Evolutionary conservation across 768 basidiomycete species (phyloP).

Genomic region (Xerocomus brunneocitrinus): DNA sequence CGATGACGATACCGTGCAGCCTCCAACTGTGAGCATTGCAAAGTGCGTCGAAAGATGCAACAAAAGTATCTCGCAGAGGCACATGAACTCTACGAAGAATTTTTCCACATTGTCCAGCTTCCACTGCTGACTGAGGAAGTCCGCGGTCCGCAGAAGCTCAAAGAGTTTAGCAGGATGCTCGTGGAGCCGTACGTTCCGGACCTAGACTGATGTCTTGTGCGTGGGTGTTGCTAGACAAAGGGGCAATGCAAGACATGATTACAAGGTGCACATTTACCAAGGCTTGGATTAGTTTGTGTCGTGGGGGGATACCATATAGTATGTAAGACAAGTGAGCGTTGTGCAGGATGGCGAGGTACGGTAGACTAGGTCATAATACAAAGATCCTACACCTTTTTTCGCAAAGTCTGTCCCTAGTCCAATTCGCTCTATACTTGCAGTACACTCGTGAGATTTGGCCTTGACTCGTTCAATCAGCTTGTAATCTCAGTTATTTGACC

Average conservation of each 20-base stretch:
- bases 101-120: constrained; percentile 94
- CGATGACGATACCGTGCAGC: constrained; percentile 38
- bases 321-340: not conserved
- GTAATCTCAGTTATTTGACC: no score
- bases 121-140: constrained; percentile 97
- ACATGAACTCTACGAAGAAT: constrained; percentile 95
- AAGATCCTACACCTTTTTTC: not conserved
- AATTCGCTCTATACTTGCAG: no score
- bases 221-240: not conserved
- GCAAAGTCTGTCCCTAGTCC: not conserved
- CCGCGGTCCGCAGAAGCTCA: constrained; percentile 88
- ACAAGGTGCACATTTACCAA: no score
- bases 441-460: no score
- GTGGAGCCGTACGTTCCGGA: constrained; percentile 69
- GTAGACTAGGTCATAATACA: not conserved
- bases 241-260: not conserved
- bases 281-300: not conserved
- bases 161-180: constrained; percentile 90
- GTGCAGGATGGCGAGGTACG: not conserved
- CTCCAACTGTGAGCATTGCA: constrained; percentile 93
- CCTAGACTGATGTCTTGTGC: constrained; percentile 14
- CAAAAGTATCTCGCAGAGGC: constrained; percentile 97
- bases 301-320: constrained; percentile 12
- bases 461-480: no score
- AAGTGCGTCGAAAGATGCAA: constrained; percentile 94